Percentiles rank a stretch among this genome's conserved stretches.
These are phyloP conservation scores for Aphanocladium album DNA, from an alignment of 2,329 filamentous ascomycete genomes.

Conservation along the genomic window DNA sequence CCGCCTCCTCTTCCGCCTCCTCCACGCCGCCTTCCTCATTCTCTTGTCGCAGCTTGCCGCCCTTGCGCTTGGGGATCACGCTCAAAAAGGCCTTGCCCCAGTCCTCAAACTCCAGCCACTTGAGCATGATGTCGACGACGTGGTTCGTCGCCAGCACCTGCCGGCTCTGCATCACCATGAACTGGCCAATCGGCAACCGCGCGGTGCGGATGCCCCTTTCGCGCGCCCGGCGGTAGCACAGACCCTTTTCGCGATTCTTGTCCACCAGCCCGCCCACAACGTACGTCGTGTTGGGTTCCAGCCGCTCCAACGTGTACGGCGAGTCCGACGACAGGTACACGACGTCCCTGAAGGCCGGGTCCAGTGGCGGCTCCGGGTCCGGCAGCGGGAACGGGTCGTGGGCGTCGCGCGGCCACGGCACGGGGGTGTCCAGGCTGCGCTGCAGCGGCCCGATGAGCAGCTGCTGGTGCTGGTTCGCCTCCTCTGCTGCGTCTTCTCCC, in stretches of 20 bases:
- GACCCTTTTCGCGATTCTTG: constrained; percentile 90
- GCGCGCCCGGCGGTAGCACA: constrained; percentile 80
- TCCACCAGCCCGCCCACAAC: constrained; percentile 93
- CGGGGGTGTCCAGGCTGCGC: constrained; percentile 24
- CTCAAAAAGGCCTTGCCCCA: constrained; percentile 87
- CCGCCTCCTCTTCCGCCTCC: constrained; percentile 19
- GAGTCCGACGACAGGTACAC: constrained; percentile 92
- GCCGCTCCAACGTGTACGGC: constrained; percentile 72
- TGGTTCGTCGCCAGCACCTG: constrained; percentile 91
- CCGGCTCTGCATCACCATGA: constrained; percentile 82
- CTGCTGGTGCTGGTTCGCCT: constrained; percentile 37
- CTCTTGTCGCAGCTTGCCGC: constrained; percentile 57
- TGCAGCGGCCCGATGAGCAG: constrained; percentile 55
- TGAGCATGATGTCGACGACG: constrained; percentile 92
- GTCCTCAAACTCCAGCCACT: constrained; percentile 83
- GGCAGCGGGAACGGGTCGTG: constrained; percentile 29
- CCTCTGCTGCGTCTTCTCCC: not conserved
- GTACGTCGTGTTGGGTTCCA: constrained; percentile 86
- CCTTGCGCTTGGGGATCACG: constrained; percentile 88
- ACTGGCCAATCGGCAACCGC: constrained; percentile 90
- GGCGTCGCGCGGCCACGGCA: constrained; percentile 29
- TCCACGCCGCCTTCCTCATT: constrained; percentile 20
- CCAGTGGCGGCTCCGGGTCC: constrained; percentile 27
- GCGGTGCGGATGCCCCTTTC: constrained; percentile 78
- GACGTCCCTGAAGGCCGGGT: constrained; percentile 42